Evolutionary conservation across 768 basidiomycete genomes (phyloP), one percentile per base, ranked within the genome.

Genomic region (Tylopilus plumbeoviolaceoides): DNA sequence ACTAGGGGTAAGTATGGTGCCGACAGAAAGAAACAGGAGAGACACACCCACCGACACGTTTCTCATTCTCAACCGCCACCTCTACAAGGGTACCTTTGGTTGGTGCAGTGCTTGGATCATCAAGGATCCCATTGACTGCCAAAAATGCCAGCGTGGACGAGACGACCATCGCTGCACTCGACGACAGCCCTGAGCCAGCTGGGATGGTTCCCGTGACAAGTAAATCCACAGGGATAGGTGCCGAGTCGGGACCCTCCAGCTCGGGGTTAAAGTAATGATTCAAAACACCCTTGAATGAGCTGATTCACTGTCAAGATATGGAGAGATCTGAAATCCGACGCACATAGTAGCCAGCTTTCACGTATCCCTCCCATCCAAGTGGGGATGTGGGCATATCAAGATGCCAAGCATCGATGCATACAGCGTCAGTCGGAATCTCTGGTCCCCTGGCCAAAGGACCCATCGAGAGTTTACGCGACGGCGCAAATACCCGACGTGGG

Each of bases 141-240:
- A 94, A 72, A 65, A 94, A 90, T 0, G 87, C 81, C 28, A 95
- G 73, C 0, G 91, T 87, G 38, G 88, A 89, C 0, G 89, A 88
- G 21, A 95, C 90, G 31, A 93, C 90, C 83, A 95, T 87, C 0
- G 93, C 93, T 0, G 91, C 89, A 57, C 89, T 91, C 4, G 89
- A 91, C 7, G 89, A 91, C 5, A 95, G 72, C 1, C 94, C 93
- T 0, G 89, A 87, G 0, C 92, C 94, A 2, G 89, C 80, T 0
- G 93, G 93, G 3, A 97, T 87, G 11, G 85, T 81, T 1, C 94
- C 94, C 0, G 84, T 83, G 11, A 91, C 82, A 5, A 93, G 75
- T 10, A 92, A 59, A 58, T 93, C 82, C n/a, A 87, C 81, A 4
- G 84, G 78, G 14, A 78, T 68, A 11, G 86, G 87, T 8, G 58